Percentiles rank a stretch among this genome's conserved stretches.
These are phyloP conservation scores for Hypoxylon crocopeplum DNA, from an alignment of 495 filamentous ascomycete species.

Conservation along the genomic window DNA sequence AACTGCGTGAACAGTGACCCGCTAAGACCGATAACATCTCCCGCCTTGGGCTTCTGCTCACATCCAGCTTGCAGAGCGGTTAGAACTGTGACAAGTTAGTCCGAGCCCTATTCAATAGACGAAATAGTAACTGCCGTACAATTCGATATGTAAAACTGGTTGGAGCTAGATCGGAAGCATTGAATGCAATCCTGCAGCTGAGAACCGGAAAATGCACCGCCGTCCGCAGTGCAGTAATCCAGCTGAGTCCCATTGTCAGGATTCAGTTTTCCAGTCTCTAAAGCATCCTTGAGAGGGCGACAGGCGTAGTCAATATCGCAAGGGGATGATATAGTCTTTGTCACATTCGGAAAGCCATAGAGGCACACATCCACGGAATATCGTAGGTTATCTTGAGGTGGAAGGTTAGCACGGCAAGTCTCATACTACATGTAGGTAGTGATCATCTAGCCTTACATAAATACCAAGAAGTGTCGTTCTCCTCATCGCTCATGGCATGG, in stretches of 20 bases:
- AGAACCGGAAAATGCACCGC: constrained; percentile 18
- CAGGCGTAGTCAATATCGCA: constrained; percentile 42
- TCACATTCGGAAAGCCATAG: constrained; percentile 40
- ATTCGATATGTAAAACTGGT: constrained; percentile 41
- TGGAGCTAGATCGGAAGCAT: constrained; percentile 38
- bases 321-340: constrained; percentile 38
- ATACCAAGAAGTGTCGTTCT: constrained; percentile 66
- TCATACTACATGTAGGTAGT: not conserved
- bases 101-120: not conserved
- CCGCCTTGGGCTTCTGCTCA: constrained; percentile 45
- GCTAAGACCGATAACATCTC: constrained; percentile 41
- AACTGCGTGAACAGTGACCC: constrained; percentile 43
- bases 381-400: constrained; percentile 47
- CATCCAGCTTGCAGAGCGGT: constrained; percentile 49
- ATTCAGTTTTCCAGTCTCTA: constrained; percentile 32
- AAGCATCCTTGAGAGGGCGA: constrained; percentile 32
- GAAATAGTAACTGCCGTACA: constrained; percentile 25
- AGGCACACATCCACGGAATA: constrained; percentile 51
- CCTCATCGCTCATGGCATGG: constrained; percentile 51
- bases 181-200: constrained; percentile 35
- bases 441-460: constrained; percentile 48
- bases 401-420: not conserved
- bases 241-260: constrained; percentile 27
- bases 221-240: constrained; percentile 41
- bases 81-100: constrained; percentile 41